These are phyloP conservation scores for Fragaria iinumae DNA, from an alignment of 306 rosid genomes.

Conservation along the genomic window DNA sequence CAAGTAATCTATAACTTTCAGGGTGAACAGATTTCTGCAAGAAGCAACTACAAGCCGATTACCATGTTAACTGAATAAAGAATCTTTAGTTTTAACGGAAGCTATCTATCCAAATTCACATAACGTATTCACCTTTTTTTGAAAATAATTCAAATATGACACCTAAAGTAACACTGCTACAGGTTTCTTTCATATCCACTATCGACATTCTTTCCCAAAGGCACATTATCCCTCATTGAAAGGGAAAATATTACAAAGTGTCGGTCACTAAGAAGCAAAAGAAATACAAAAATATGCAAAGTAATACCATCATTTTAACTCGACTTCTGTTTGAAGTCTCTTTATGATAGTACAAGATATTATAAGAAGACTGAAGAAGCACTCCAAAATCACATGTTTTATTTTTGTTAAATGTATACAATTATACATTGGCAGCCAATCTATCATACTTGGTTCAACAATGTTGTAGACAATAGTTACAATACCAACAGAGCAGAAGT, in stretches of 20 bases:
- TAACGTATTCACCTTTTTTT: background rate
- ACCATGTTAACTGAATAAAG: background rate
- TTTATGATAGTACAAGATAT: background rate
- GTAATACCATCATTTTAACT: background rate
- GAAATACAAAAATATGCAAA: background rate
- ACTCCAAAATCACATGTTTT: background rate
- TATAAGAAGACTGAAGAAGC: slow-evolving; percentile 3
- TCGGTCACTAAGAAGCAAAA: background rate
- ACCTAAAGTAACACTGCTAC: background rate
- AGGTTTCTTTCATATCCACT: background rate
- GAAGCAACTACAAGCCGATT: background rate
- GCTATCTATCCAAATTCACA: background rate
- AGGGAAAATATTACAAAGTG: background rate
- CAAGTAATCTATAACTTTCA: background rate
- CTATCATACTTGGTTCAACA: background rate
- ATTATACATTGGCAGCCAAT: background rate
- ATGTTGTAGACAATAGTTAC: background rate
- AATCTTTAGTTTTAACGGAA: background rate
- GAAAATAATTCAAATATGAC: background rate
- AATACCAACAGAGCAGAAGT: slow-evolving; percentile 4
- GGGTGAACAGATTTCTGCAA: background rate
- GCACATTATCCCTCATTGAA: background rate
- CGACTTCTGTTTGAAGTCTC: background rate
- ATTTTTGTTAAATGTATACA: background rate
- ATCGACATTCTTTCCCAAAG: background rate